A percentile compares a stretch with the other conserved stretches of the same genome.
Evolutionary conservation across 2,329 filamentous ascomycete species (phyloP).

Genomic region (Albifimbria verrucaria): DNA sequence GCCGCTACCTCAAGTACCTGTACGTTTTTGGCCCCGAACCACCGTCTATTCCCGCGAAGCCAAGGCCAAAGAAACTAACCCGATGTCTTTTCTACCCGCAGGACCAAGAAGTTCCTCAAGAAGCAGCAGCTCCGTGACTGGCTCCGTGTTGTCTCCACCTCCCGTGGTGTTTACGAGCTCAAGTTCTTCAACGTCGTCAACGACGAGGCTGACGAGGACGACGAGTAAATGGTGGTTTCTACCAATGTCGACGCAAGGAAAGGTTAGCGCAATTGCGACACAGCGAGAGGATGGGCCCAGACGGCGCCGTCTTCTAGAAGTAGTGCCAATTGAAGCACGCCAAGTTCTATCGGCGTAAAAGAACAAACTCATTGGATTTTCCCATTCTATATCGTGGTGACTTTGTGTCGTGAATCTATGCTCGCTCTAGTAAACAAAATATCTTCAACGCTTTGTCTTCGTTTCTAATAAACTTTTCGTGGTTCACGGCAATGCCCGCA

Average conservation of each 20-base stretch:
- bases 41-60: neutral
- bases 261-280: constrained; percentile 25
- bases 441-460: neutral
- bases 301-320: constrained; percentile 22
- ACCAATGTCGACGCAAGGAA: constrained; percentile 25
- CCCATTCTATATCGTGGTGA: neutral
- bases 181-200: constrained; percentile 99
- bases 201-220: constrained; percentile 96
- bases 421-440: neutral
- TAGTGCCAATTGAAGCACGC: neutral
- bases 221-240: constrained; percentile 69
- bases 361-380: neutral
- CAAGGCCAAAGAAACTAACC: neutral
- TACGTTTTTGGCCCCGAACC: constrained; percentile 45
- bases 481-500: constrained; percentile 59
- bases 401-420: neutral
- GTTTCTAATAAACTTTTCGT: neutral
- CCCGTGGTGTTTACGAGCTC: constrained; percentile 98
- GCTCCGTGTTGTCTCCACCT: constrained; percentile 97
- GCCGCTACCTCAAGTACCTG: constrained; percentile 99
- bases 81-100: constrained; percentile 30
- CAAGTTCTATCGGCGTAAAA: neutral
- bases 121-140: constrained; percentile 99
- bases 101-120: constrained; percentile 99
- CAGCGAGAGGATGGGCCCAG: constrained; percentile 25